Evolutionary conservation across 2,329 filamentous ascomycete species (phyloP), one percentile per base, ranked within the genome.

Genomic region (Phaeosphaeriaceae sp.): DNA sequence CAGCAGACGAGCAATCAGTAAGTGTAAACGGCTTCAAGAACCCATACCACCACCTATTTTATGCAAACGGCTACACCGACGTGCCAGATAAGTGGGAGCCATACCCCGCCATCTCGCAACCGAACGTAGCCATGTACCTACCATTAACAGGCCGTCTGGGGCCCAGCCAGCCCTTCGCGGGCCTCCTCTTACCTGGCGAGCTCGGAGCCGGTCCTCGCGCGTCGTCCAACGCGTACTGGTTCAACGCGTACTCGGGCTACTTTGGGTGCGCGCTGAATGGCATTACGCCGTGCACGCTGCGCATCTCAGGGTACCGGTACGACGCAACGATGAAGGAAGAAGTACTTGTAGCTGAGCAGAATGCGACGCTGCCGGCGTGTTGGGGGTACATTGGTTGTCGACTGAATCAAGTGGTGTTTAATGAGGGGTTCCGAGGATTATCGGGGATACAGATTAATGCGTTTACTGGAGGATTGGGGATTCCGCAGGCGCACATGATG

Each of bases 41-140:
- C 46, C 79, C 79, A 1, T 81, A 81, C 54, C 75, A 79, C 46
- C 79, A 82, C 58, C 72, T 82, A 39, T 76, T 75, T 61, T 82
- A 79, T 66, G 77, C 77, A 34, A 73, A 77, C 46, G 80, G 79
- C 17, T 82, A 76, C 64, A 74, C 76, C 3, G 80, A 81, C 56
- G 74, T 77, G 26, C 76, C 77, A 3, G 73, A 74, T 32, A 73
- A 74, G 33, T 72, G 66, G 46, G 72, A 76, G 50, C 77, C 77
- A 7, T 81, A 76, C 52, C 60, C 68, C 11, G 74, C 79, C 3
- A 62, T 72, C 1, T 81, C 79, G 11, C 64, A 73, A 13, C 79
- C 78, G 2, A 75, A 77, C 42, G 64, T 81, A 2, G 78, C 76
- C 16, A 76, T 80, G 52, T 81, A 77, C 63, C 61, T 79, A 29